Base-by-base conservation (phyloP, 495 filamentous ascomycete species). In the Podospora didyma region DNA sequence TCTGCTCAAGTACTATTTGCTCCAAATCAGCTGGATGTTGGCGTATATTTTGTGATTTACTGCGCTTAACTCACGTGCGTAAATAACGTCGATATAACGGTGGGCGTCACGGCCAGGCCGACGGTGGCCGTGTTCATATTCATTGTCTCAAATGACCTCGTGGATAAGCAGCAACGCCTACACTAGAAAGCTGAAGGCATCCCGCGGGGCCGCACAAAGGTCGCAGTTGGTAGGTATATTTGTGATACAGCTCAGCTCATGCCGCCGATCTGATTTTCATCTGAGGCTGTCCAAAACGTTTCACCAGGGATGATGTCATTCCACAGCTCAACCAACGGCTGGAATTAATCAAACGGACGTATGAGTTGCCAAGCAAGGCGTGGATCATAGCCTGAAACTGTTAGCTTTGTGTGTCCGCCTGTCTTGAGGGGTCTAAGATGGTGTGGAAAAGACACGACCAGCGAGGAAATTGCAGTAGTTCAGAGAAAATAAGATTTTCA, bases 81-180 rank as follows among this genome's bases (percentile, higher is more conserved):
- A 63, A 95, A 69, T 51, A 89, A 83, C 7, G 90, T 93, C 46
- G 86, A 84, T 31, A 95, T 73, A 31, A 92, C 86, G 1, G 86
- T 86, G 14, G 90, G 90, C 57, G 89, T 87, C 39, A 96, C 82
- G 26, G 88, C 89, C 56, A 86, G 77, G 28, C 79, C 78, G 39
- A 94, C 80, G 2, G 87, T 80, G 31, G 89, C 75, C 6, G 89
- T 92, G 68, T 89, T 90, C 69, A 94, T 78, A 10, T 16, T 64
- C n/a, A 49, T n/a, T 50, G 11, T 51, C 50, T 46, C 17, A 22
- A 22, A 19, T 6, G 19, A 7, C 22, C 45, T 20, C 22, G 45
- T 7, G 5, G 45, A 7, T 7, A 12, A 17, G 39, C 39, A 42
- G n/a, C n/a, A 14, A 22, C n/a, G 10, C 17, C 47, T 11, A 0